phyloP scores from a whole-genome alignment of 2,329 filamentous ascomycete genomes.

The Hansfordia pulvinata region DNA sequence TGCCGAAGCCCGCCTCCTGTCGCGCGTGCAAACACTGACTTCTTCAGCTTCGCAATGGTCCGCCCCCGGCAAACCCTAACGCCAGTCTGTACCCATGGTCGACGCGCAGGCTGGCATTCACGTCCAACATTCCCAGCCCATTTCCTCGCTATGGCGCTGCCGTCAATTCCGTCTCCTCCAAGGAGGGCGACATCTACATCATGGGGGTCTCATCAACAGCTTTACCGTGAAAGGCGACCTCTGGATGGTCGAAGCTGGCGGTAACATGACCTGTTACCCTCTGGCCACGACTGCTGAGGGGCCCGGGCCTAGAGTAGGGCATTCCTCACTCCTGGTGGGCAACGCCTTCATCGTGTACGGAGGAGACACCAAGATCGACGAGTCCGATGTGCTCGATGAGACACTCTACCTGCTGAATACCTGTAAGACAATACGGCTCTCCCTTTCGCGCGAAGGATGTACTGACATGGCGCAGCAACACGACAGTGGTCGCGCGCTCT shows the following conservation, averaged over 20 bases:
- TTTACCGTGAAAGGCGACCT: constrained; percentile 93
- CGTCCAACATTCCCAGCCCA: constrained; percentile 66
- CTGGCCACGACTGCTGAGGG: constrained; percentile 87
- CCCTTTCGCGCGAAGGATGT: background rate
- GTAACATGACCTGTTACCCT: constrained; percentile 80
- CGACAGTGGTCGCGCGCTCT: constrained; percentile 88
- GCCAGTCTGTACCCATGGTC: constrained; percentile 78
- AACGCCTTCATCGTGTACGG: constrained; percentile 99
- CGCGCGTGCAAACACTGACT: constrained; percentile 3
- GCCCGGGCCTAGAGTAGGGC: constrained; percentile 86
- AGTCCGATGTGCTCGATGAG: constrained; percentile 82
- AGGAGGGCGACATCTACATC: constrained; percentile 93
- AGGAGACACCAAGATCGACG: constrained; percentile 94
- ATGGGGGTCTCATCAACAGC: constrained; percentile 96
- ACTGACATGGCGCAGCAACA: constrained; percentile 3
- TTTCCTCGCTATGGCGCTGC: constrained; percentile 96
- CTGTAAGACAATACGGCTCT: constrained; percentile 60
- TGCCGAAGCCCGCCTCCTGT: background rate
- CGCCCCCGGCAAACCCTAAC: constrained; percentile 15
- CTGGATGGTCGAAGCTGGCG: constrained; percentile 92
- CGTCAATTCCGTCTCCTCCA: constrained; percentile 82
- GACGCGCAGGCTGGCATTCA: constrained; percentile 76
- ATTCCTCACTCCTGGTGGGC: constrained; percentile 85
- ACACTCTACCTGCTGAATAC: constrained; percentile 95
- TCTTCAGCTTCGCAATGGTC: constrained; percentile 39